Conservation (phyloP, 306 rosid species). For the Datisca glomerata region DNA sequence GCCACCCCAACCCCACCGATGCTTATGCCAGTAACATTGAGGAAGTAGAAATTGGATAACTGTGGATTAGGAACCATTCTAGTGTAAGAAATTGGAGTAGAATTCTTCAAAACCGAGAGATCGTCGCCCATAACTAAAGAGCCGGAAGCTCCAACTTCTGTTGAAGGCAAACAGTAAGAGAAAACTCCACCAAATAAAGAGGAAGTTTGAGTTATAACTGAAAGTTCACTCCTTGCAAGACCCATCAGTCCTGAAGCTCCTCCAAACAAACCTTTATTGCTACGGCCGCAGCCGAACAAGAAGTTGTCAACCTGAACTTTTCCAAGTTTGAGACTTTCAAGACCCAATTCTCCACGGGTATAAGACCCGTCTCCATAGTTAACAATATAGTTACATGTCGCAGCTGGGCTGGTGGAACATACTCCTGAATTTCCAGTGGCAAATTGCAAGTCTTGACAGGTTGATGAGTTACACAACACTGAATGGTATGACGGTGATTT, state of each 20-base stretch:
- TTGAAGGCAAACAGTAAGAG: slow-evolving; percentile 76
- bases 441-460: slow-evolving; percentile 38
- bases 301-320: slow-evolving; percentile 24
- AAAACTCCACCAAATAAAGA: slow-evolving; percentile 58
- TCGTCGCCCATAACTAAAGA: slow-evolving; percentile 63
- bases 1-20: slow-evolving; percentile 53
- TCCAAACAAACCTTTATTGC: slow-evolving; percentile 72
- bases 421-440: slow-evolving; percentile 35
- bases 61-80: slow-evolving; percentile 47
- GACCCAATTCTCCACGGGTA: slow-evolving; percentile 42
- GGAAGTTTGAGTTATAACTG: slow-evolving; percentile 57
- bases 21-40: slow-evolving; percentile 53
- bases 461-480: slow-evolving; percentile 42
- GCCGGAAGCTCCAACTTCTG: slow-evolving; percentile 46
- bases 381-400: slow-evolving; percentile 41
- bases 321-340: slow-evolving; percentile 43
- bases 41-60: slow-evolving; percentile 45
- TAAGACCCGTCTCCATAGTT: slow-evolving; percentile 77
- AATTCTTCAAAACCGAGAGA: slow-evolving; percentile 41
- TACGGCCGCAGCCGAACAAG: slow-evolving; percentile 71
- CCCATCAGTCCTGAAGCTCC: slow-evolving; percentile 79
- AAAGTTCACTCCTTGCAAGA: slow-evolving; percentile 55
- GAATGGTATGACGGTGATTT: slow-evolving; percentile 43
- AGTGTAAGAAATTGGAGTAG: slow-evolving; percentile 62
- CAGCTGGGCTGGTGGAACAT: slow-evolving; percentile 21